phyloP scores from a whole-genome alignment of 305 asterid genomes.

The Vinca major region DNA sequence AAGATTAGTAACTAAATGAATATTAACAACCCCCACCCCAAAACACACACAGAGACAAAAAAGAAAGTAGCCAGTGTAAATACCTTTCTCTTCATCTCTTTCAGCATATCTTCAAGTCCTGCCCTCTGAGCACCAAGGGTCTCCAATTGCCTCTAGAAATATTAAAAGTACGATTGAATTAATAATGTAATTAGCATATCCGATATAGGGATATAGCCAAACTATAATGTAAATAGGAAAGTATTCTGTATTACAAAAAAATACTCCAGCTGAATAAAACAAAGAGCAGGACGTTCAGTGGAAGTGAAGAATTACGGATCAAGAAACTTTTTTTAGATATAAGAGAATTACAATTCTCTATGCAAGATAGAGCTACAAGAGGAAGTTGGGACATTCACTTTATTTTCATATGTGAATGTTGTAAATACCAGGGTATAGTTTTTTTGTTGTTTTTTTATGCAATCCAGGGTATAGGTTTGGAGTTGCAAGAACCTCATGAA shows the following conservation, averaged over 20 bases:
- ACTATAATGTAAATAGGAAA: neutral
- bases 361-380: neutral
- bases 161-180: neutral
- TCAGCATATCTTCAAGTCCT: slow-evolving; percentile 97
- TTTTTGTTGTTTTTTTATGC: no score
- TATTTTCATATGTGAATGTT: neutral
- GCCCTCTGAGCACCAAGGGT: slow-evolving; percentile 97
- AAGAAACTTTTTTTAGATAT: neutral
- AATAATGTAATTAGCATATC: neutral
- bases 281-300: neutral
- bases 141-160: slow-evolving; percentile 81
- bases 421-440: neutral
- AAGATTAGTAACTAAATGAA: no score
- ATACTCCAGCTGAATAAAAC: neutral
- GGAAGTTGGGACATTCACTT: neutral
- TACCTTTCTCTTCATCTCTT: slow-evolving; percentile 99
- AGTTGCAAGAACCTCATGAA: neutral
- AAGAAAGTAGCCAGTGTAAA: slow-evolving; percentile 2
- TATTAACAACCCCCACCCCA: no score
- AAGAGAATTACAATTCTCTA: neutral
- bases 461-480: neutral
- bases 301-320: neutral
- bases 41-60: no score
- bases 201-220: neutral
- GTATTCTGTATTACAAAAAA: no score